Evolutionary conservation across 192 early-diverging fungal species (phyloP).

Genomic region (Podila minutissima): DNA sequence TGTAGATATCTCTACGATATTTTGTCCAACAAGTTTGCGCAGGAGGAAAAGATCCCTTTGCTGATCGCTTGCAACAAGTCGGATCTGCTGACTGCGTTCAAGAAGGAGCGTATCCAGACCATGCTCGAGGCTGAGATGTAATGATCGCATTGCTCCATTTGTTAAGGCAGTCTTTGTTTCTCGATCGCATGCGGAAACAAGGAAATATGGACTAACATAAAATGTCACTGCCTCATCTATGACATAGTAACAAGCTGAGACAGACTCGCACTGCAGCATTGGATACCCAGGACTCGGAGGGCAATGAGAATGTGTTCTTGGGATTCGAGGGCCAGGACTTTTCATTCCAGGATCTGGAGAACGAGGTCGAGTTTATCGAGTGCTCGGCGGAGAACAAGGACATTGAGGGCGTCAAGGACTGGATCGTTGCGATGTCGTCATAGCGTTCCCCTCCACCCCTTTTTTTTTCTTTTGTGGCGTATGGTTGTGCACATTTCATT

Average conservation of each 20-base stretch:
- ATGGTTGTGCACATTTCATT: too few species aligned
- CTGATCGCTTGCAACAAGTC: constrained; percentile 88
- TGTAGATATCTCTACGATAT: constrained; percentile 79
- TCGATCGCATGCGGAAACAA: constrained; percentile 8
- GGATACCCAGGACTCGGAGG: constrained; percentile 70
- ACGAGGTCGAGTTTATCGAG: constrained; percentile 71
- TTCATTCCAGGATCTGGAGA: constrained; percentile 83
- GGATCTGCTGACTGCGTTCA: constrained; percentile 77
- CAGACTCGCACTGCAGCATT: constrained; percentile 73
- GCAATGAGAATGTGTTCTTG: constrained; percentile 72
- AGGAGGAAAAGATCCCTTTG: constrained; percentile 67
- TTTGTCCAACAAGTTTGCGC: constrained; percentile 70
- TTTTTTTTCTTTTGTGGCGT: too few species aligned
- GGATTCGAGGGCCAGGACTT: constrained; percentile 86
- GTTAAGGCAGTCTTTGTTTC: not conserved
- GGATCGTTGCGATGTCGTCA: constrained; percentile 61
- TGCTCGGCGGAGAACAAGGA: constrained; percentile 70
- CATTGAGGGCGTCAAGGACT: constrained; percentile 66
- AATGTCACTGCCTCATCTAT: not conserved
- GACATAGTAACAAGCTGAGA: constrained; percentile 68
- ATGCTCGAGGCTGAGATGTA: constrained; percentile 85
- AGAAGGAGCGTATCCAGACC: constrained; percentile 69
- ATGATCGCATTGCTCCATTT: constrained; percentile 33
- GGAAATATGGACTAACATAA: too few species aligned
- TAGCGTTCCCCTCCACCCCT: constrained; percentile 4